phyloP scores from a whole-genome alignment of 179 eudicot species.

The Pouteria campechiana region DNA sequence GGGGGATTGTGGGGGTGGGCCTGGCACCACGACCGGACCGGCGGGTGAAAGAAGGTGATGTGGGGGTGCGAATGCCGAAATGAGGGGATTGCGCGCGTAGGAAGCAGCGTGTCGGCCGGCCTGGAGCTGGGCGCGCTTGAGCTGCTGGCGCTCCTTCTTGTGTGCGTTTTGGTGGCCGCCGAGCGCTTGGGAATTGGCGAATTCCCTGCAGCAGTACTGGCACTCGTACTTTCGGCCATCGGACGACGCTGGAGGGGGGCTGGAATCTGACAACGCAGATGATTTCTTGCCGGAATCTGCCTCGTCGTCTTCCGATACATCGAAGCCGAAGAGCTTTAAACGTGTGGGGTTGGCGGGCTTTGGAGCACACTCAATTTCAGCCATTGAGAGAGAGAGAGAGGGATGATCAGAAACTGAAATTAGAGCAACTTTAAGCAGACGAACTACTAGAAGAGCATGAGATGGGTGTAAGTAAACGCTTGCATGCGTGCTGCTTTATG shows the following conservation, averaged over 20 bases:
- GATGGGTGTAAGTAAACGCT: no score
- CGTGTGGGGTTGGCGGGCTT: no score
- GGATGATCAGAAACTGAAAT: no score
- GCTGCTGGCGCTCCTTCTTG: constrained; percentile 59
- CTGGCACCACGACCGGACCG: constrained; percentile 7
- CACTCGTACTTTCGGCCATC: constrained; percentile 76
- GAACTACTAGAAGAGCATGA: no score
- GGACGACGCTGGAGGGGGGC: constrained; percentile 9
- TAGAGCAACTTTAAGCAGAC: no score
- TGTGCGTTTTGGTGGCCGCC: constrained; percentile 96
- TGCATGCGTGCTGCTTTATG: no score
- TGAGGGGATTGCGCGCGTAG: constrained; percentile 46
- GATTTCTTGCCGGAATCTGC: constrained; percentile 30
- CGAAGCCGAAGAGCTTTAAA: constrained; percentile 73
- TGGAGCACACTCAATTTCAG: no score
- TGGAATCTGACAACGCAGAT: constrained; percentile 36
- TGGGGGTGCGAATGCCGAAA: constrained; percentile 59
- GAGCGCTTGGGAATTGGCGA: constrained; percentile 86
- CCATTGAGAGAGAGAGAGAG: no score
- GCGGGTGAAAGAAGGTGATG: constrained; percentile 33
- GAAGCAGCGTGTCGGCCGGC: constrained; percentile 63
- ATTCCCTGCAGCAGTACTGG: constrained; percentile 80
- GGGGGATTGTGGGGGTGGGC: constrained; percentile 9
- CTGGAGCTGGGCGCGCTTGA: constrained; percentile 62
- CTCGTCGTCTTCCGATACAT: constrained; percentile 30